Evolutionary conservation across 164 flowering plant species (phyloP).

Genomic region (Pachysandra terminalis): DNA sequence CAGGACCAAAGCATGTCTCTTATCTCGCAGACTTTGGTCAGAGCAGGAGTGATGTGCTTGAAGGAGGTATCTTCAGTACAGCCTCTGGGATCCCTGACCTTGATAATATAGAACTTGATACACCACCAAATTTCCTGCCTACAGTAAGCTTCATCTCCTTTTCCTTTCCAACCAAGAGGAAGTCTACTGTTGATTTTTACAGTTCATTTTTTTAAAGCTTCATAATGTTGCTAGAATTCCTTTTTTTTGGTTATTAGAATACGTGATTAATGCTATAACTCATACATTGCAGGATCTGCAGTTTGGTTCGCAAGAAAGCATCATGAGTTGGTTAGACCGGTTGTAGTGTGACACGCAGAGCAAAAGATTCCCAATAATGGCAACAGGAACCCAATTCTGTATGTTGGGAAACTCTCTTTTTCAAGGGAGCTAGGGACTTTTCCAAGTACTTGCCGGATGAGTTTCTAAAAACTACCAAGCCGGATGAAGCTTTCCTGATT

Average conservation of each 20-base stretch:
- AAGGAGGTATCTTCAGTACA: conserved; percentile 17
- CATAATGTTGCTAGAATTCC: no score
- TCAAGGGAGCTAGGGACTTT: no score
- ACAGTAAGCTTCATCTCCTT: conserved; percentile 35
- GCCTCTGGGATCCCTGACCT: conserved; percentile 48
- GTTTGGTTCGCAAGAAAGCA: conserved; percentile 68
- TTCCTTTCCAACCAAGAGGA: neutral
- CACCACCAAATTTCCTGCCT: conserved; percentile 56
- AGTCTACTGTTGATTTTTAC: neutral
- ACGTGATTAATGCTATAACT: conserved; percentile 1
- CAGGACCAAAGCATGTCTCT: conserved; percentile 17
- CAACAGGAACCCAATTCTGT: conserved; percentile 19
- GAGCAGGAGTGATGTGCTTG: conserved; percentile 9
- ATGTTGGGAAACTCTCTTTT: neutral
- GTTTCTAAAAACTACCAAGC: neutral
- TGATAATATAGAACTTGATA: conserved; percentile 46
- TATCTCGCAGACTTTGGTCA: conserved; percentile 6
- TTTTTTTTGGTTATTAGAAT: no score
- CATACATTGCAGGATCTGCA: conserved; percentile 52
- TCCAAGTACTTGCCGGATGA: no score
- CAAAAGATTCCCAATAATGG: neutral
- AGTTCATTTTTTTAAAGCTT: no score
- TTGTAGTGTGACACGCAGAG: conserved; percentile 18
- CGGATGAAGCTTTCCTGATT: no score
- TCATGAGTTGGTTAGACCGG: conserved; percentile 47